These are phyloP conservation scores for Vitis hybrid DNA, from an alignment of 177 flowering plant species.

Conservation along the genomic window DNA sequence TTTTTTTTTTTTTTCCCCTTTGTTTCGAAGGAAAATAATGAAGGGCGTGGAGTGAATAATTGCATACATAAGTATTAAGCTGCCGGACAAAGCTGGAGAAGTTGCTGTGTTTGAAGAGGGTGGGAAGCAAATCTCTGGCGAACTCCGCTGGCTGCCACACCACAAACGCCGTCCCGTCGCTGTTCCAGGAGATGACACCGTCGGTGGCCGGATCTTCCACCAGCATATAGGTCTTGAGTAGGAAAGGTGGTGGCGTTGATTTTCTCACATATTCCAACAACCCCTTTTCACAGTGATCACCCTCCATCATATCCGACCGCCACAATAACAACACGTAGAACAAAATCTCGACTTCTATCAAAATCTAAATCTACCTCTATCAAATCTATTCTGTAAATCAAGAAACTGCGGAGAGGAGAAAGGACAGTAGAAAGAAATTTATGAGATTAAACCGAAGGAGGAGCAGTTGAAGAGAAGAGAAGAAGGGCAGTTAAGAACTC, in stretches of 20 bases:
- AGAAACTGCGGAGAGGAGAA: background rate
- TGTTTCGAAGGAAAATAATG: too few species aligned
- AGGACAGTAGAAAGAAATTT: background rate
- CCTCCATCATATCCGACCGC: conserved; percentile 1
- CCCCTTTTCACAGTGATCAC: conserved; percentile 28
- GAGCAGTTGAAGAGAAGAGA: conserved; percentile 44
- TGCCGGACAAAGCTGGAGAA: conserved; percentile 95
- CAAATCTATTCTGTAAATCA: too few species aligned
- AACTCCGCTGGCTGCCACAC: conserved; percentile 90
- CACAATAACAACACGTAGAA: background rate
- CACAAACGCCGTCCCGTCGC: conserved; percentile 68
- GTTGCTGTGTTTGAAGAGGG: conserved; percentile 86
- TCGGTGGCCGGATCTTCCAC: conserved; percentile 76
- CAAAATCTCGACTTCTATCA: too few species aligned
- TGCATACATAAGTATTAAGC: conserved; percentile 82
- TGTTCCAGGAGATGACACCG: conserved; percentile 73
- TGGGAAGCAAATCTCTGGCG: conserved; percentile 80
- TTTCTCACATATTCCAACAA: conserved; percentile 44
- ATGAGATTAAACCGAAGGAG: conserved; percentile 3
- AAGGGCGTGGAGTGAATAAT: too few species aligned
- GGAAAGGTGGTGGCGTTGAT: conserved; percentile 65
- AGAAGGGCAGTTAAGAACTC: conserved; percentile 84
- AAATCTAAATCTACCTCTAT: too few species aligned
- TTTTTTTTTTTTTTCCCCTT: too few species aligned
- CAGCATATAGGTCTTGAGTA: conserved; percentile 75